These are phyloP conservation scores for Areca catechu DNA, from an alignment of 176 grass and related monocot species.

Conservation along the genomic window DNA sequence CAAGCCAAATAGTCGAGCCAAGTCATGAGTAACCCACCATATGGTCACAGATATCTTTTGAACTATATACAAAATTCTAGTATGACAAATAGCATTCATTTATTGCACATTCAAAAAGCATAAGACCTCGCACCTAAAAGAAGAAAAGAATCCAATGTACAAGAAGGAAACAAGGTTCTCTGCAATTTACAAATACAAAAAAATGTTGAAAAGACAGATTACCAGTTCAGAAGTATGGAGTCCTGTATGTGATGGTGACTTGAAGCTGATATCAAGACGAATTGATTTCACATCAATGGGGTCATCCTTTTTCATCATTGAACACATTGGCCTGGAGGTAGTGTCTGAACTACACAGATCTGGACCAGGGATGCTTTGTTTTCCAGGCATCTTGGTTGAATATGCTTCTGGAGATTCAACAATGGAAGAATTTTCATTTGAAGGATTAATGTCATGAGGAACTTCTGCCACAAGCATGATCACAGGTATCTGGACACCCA, in stretches of 20 bases:
- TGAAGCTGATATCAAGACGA: conserved; percentile 97
- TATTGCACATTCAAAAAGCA: no score
- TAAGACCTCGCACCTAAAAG: no score
- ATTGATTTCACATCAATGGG: conserved; percentile 51
- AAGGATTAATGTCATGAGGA: conserved; percentile 71
- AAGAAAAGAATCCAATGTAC: no score
- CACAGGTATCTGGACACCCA: conserved; percentile 69
- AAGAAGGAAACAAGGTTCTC: no score
- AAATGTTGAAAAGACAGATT: conserved; percentile 19
- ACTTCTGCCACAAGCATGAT: conserved; percentile 91
- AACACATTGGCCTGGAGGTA: conserved; percentile 31
- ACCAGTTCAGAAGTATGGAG: conserved; percentile 91
- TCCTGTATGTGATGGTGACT: conserved; percentile 91
- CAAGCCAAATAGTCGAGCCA: no score
- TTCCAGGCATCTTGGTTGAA: conserved; percentile 33
- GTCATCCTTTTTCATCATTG: conserved; percentile 45
- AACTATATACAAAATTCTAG: no score
- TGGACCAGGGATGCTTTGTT: conserved; percentile 43
- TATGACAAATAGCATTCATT: no score
- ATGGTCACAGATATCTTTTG: no score
- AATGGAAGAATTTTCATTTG: conserved; percentile 56
- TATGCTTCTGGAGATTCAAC: conserved; percentile 57
- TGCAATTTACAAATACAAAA: no score
- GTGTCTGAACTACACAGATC: conserved; percentile 49
- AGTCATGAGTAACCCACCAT: no score